Base-by-base conservation (phyloP, 2,329 filamentous ascomycete genomes). In the Claviceps sp. region DNA sequence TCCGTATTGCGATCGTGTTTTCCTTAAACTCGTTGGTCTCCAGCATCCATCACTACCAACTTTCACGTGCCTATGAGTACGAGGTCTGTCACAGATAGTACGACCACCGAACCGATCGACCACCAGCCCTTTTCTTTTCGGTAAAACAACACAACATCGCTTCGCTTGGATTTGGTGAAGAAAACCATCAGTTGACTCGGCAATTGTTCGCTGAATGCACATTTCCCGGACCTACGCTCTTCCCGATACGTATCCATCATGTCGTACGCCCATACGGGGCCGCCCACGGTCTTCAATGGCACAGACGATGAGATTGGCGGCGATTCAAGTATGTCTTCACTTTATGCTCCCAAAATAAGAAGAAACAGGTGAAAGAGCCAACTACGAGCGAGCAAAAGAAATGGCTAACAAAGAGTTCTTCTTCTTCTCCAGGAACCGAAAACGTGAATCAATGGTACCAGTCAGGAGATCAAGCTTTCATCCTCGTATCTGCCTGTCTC, bases 371-470 rank as follows among this genome's bases (percentile, higher is more conserved):
- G 14, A 47, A 26, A 4, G n/a, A 20, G 3, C 20, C 13, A 8
- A 48, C 4, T 20, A 26, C 3, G 14, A 16, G 42, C 20, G 8
- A 30, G 18, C 16, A 40, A 34, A 14, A 11, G 1, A 14, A 24
- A n/a, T 42, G 18, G 14, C 47, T 50, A 26, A 48, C 47, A 42
- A 46, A 50, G 48, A 38, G 46, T 47, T 26, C 30, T 26, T 20
- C 3, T n/a, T 7, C 3, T n/a, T 7, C 43, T 49, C 30, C 36
- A 95, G 90, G 76, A 61, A 79, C 74, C 65, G 83, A 88, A 64
- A 96, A 97, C 72, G 70, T 96, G 66, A 97, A 97, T 77, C 89
- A 94, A 81, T 95, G 89, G 88, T 97, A 85, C 71, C 78, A 87
- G 60, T 75, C 89, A 5, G 93, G 93, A 63, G 93, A 98, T 70